Conservation (phyloP, 306 rosid species). For the Calophaca sinica region DNA sequence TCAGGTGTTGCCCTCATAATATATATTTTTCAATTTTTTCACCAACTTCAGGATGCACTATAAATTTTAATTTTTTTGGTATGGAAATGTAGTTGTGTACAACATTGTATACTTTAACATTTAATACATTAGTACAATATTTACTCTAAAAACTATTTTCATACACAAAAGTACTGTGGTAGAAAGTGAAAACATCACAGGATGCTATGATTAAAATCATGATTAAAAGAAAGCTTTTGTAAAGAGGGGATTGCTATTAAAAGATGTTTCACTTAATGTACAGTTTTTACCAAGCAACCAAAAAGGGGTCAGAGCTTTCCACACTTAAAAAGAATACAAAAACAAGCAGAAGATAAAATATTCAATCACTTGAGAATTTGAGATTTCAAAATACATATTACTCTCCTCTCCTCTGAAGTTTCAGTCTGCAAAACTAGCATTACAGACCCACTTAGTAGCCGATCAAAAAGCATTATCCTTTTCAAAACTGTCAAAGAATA, state of each 20-base stretch:
- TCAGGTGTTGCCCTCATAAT: constrained; percentile 1
- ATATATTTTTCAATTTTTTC: background rate
- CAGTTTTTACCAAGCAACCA: constrained; percentile 56
- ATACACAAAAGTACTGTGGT: constrained; percentile 19
- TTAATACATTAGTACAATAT: too few species aligned
- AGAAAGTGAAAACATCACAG: constrained; percentile 54
- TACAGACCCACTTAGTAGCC: constrained; percentile 72
- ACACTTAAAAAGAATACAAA: constrained; percentile 57
- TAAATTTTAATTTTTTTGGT: background rate
- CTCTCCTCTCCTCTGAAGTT: constrained; percentile 53
- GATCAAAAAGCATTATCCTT: constrained; percentile 74
- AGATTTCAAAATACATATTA: constrained; percentile 50
- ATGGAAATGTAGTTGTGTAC: background rate
- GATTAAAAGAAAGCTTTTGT: constrained; percentile 62
- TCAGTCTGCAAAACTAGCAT: constrained; percentile 67
- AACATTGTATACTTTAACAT: background rate
- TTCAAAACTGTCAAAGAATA: constrained; percentile 55
- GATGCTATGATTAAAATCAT: constrained; percentile 68
- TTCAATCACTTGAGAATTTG: constrained; percentile 47
- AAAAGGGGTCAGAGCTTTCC: constrained; percentile 72
- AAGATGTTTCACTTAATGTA: constrained; percentile 53
- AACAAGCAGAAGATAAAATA: constrained; percentile 5
- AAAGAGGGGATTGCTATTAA: constrained; percentile 51
- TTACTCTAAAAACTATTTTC: background rate
- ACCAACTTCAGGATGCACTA: background rate